Conservation (phyloP, 441 rosid genomes). For the Eruca vesicaria region DNA sequence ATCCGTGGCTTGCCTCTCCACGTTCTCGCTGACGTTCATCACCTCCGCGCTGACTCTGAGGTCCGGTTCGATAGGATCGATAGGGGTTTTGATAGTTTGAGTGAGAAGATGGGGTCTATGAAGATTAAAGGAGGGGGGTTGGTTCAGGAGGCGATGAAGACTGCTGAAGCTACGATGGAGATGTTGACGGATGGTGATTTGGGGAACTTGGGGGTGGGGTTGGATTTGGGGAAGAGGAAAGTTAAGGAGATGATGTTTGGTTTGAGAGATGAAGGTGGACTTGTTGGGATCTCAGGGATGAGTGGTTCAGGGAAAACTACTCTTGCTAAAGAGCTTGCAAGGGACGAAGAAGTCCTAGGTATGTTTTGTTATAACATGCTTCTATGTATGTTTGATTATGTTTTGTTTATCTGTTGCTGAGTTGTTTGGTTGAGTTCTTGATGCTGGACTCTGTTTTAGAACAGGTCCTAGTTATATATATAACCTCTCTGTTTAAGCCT, state of each 20-base stretch:
- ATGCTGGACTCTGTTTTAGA: neutral
- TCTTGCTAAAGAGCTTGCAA: conserved; percentile 61
- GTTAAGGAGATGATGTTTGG: conserved; percentile 69
- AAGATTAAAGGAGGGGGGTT: conserved; percentile 62
- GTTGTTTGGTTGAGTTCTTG: neutral
- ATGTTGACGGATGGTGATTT: conserved; percentile 27
- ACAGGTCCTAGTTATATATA: no score
- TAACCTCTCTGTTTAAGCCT: no score
- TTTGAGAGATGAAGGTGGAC: conserved; percentile 29
- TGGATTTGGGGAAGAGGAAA: conserved; percentile 61
- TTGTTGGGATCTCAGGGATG: conserved; percentile 76
- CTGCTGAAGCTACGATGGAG: conserved; percentile 44
- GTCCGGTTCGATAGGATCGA: conserved; percentile 62
- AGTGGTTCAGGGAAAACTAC: conserved; percentile 52
- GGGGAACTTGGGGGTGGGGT: conserved; percentile 39
- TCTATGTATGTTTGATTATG: neutral
- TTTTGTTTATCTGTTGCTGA: neutral
- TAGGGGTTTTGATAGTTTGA: conserved; percentile 35
- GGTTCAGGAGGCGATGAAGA: conserved; percentile 52
- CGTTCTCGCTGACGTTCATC: conserved; percentile 70
- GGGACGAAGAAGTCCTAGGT: conserved; percentile 64
- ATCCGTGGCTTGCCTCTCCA: conserved; percentile 38
- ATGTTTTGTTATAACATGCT: conserved; percentile 1
- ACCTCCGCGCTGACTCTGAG: conserved; percentile 39
- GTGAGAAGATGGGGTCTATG: conserved; percentile 56